phyloP scores from a whole-genome alignment of 371 early-diverging fungal genomes.

The Circinella minor region DNA sequence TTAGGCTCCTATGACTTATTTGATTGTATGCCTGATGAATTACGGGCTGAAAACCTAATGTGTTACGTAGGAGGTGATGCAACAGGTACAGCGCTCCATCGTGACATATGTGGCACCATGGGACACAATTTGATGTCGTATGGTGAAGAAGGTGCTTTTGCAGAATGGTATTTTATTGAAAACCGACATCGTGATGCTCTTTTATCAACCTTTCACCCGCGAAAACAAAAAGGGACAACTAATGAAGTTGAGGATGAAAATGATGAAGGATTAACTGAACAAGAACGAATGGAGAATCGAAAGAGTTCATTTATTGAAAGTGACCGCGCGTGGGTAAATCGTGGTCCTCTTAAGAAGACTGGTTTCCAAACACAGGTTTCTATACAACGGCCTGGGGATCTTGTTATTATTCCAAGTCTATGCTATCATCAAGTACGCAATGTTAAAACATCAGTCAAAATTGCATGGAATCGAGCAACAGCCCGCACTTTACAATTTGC shows the following conservation, averaged over 20 bases:
- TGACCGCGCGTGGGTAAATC: conserved; percentile 39
- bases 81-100: conserved; percentile 42
- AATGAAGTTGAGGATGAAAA: neutral
- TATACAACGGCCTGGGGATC: conserved; percentile 37
- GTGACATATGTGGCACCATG: conserved; percentile 43
- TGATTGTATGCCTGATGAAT: conserved; percentile 21
- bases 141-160: conserved; percentile 22
- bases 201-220: conserved; percentile 10
- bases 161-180: conserved; percentile 40
- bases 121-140: conserved; percentile 47
- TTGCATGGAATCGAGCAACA: conserved; percentile 48
- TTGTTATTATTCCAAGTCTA: conserved; percentile 45
- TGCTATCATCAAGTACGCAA: conserved; percentile 50
- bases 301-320: conserved; percentile 40
- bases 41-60: conserved; percentile 44
- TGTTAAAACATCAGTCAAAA: conserved; percentile 31
- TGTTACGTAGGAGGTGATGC: conserved; percentile 36
- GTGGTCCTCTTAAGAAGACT: neutral
- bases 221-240: neutral
- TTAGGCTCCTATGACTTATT: conserved; percentile 31
- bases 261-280: neutral
- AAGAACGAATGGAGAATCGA: neutral
- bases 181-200: conserved; percentile 21
- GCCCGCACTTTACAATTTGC: conserved; percentile 26
- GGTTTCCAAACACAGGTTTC: conserved; percentile 27